Percentiles rank a stretch among this genome's conserved stretches.
Evolutionary conservation across 306 rosid species (phyloP).

Genomic region (Parietaria judaica): DNA sequence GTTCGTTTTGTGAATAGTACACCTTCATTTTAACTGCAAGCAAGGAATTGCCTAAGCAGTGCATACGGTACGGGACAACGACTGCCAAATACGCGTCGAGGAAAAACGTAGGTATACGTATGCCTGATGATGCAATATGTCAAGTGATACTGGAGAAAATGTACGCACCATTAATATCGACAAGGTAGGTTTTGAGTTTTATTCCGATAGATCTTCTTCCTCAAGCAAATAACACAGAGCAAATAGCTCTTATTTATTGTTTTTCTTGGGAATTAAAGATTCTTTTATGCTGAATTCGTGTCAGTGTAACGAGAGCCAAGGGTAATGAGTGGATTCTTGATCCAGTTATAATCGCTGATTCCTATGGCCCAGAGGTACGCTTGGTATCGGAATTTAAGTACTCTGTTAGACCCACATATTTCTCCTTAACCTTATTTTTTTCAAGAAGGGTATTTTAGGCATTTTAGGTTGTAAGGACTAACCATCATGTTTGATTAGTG

Average conservation of each 20-base stretch:
- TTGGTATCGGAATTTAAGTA: background rate
- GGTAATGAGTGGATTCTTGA: constrained; percentile 83
- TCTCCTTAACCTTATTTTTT: no score
- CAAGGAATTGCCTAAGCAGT: constrained; percentile 81
- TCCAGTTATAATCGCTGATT: constrained; percentile 79
- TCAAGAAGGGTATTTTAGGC: no score
- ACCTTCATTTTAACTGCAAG: constrained; percentile 89
- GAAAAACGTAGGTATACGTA: constrained; percentile 83
- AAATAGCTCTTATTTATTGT: constrained; percentile 13
- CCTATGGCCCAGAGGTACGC: constrained; percentile 79
- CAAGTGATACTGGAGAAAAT: constrained; percentile 69
- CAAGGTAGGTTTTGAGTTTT: constrained; percentile 48
- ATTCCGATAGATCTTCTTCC: background rate
- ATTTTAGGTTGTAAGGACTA: no score
- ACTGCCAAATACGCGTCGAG: constrained; percentile 58
- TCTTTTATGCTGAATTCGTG: constrained; percentile 13
- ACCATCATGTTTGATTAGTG: no score
- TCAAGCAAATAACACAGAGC: constrained; percentile 5
- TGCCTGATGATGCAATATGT: constrained; percentile 82
- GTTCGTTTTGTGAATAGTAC: constrained; percentile 50
- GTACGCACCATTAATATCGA: constrained; percentile 75
- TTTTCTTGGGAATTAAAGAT: constrained; percentile 1
- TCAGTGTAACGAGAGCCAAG: constrained; percentile 67
- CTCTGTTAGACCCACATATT: background rate
- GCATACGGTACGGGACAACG: constrained; percentile 66